phyloP scores from a whole-genome alignment of 768 basidiomycete genomes.

The Boletus reticulatus region DNA sequence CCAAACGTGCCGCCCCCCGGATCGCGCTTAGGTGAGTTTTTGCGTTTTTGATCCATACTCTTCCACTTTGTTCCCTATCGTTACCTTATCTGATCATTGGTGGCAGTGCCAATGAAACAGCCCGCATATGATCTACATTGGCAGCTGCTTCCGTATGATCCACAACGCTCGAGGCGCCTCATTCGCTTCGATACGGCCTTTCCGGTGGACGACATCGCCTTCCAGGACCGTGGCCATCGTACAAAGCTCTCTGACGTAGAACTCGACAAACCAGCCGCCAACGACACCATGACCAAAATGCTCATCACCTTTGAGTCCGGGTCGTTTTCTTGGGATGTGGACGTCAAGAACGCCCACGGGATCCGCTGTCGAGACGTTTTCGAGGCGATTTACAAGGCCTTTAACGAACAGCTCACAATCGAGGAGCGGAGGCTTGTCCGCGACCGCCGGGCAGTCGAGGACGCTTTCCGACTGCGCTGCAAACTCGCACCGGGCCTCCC shows the following conservation, averaged over 20 bases:
- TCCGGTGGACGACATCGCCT: constrained; percentile 33
- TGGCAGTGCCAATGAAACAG: constrained; percentile 37
- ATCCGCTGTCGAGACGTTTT: constrained; percentile 60
- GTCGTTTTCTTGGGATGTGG: constrained; percentile 39
- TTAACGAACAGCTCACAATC: constrained; percentile 42
- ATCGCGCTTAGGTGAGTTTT: constrained; percentile 25
- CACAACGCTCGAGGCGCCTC: constrained; percentile 32
- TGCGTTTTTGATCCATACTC: neutral
- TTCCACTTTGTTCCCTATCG: neutral
- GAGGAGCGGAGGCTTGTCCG: constrained; percentile 40
- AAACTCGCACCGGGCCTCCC: constrained; percentile 36
- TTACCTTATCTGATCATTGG: constrained; percentile 17
- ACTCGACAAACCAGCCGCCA: constrained; percentile 41
- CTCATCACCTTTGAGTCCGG: constrained; percentile 40
- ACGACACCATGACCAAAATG: constrained; percentile 47
- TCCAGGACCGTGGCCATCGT: constrained; percentile 24
- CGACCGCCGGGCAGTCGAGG: constrained; percentile 33
- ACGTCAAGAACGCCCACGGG: constrained; percentile 41
- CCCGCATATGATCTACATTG: constrained; percentile 45
- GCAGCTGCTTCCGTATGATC: constrained; percentile 45
- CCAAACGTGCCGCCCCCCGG: constrained; percentile 14
- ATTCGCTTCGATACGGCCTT: constrained; percentile 54
- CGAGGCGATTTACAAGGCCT: constrained; percentile 51
- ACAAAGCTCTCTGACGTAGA: constrained; percentile 37
- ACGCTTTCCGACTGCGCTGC: constrained; percentile 47